These are phyloP conservation scores for Talaromyces atroroseus DNA, from an alignment of 2,329 filamentous ascomycete species.

Conservation along the genomic window DNA sequence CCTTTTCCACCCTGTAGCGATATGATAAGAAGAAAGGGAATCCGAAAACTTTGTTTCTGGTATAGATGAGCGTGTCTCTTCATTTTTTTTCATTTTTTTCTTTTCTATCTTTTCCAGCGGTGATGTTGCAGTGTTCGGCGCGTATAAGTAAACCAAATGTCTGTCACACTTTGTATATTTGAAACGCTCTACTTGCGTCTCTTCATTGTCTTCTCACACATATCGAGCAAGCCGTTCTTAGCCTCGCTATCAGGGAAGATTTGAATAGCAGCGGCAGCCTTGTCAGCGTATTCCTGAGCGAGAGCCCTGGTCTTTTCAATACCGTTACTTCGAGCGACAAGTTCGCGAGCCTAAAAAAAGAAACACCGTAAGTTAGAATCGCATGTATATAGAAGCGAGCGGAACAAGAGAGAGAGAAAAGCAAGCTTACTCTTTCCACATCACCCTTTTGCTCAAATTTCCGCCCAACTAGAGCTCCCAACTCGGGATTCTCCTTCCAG, in stretches of 20 bases:
- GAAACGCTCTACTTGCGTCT: conserved; percentile 63
- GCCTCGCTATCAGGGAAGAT: conserved; percentile 90
- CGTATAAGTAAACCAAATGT: neutral
- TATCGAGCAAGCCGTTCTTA: conserved; percentile 83
- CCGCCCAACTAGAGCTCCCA: conserved; percentile 83
- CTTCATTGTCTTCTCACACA: conserved; percentile 88
- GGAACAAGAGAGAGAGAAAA: neutral
- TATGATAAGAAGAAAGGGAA: no score
- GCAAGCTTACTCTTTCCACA: conserved; percentile 64
- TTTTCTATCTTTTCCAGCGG: neutral
- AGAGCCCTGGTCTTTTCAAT: conserved; percentile 87
- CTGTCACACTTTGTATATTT: neutral
- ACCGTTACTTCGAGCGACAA: conserved; percentile 78
- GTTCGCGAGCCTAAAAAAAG: conserved; percentile 65
- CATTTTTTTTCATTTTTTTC: no score
- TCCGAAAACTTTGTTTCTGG: no score
- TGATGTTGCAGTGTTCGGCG: neutral
- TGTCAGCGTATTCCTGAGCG: conserved; percentile 84
- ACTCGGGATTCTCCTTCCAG: conserved; percentile 80
- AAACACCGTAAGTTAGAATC: neutral
- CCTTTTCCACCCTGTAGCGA: no score
- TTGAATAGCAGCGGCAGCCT: conserved; percentile 77
- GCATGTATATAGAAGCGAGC: neutral
- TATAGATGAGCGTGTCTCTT: no score
- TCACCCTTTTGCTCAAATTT: conserved; percentile 84